Conservation (phyloP, 768 basidiomycete species). For the Termitomyces sp. region DNA sequence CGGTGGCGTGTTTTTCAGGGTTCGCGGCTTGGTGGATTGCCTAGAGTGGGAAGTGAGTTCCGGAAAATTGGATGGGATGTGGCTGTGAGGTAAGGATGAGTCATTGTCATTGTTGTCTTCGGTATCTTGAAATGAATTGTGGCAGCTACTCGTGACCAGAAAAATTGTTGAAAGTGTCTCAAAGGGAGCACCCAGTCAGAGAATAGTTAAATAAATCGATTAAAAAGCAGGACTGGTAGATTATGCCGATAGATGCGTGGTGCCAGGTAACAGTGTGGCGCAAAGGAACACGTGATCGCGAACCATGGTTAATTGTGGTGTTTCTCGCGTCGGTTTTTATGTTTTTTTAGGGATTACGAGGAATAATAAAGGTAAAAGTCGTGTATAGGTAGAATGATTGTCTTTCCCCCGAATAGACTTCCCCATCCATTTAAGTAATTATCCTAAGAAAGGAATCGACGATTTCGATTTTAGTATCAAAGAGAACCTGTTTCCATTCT, state of each 20-base stretch:
- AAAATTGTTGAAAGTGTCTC: too few relatives aligned
- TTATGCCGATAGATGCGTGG: neutral
- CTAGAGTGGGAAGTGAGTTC: neutral
- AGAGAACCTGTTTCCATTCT: neutral
- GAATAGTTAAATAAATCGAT: too few relatives aligned
- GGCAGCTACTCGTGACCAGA: too few relatives aligned
- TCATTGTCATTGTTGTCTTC: neutral
- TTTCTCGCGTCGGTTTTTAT: neutral
- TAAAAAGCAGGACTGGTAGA: neutral
- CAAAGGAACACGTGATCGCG: neutral
- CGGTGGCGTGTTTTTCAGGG: neutral
- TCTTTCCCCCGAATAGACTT: too few relatives aligned
- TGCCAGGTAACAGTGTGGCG: conserved; percentile 4
- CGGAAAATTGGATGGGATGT: neutral
- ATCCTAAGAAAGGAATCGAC: too few relatives aligned
- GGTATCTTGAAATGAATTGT: neutral
- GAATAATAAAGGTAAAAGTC: neutral
- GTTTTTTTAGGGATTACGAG: neutral
- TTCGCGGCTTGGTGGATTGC: neutral
- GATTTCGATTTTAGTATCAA: neutral
- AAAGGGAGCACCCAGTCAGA: neutral
- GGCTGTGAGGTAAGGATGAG: neutral
- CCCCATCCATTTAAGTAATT: too few relatives aligned
- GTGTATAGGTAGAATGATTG: neutral
- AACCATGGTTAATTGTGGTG: neutral